These are phyloP conservation scores for Penicillium brasilianum DNA, from an alignment of 2,329 filamentous ascomycete species.

Conservation along the genomic window DNA sequence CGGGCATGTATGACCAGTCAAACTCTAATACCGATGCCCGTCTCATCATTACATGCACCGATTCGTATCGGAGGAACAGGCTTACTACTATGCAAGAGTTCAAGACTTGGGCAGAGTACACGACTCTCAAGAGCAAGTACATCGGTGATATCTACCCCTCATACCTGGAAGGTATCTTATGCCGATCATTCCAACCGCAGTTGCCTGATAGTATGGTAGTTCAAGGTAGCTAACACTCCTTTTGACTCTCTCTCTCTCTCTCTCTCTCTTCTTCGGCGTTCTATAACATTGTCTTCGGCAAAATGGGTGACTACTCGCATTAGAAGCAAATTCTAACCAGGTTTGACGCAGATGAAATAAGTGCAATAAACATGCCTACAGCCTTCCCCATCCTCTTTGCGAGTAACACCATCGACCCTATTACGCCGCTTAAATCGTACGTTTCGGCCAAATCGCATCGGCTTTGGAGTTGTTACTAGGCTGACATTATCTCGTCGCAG, in stretches of 20 bases:
- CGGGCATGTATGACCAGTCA: slow-evolving; percentile 15
- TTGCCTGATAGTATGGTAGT: not conserved
- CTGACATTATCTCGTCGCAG: not conserved
- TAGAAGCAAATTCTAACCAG: not conserved
- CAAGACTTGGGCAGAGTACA: not conserved
- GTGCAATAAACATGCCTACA: not conserved
- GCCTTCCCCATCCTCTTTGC: not conserved
- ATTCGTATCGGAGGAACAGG: not conserved
- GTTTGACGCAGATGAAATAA: not conserved
- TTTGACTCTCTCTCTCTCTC: too few species aligned
- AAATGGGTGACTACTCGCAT: not conserved
- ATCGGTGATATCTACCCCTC: not conserved
- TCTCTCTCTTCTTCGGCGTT: not conserved
- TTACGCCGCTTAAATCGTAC: not conserved
- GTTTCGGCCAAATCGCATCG: not conserved
- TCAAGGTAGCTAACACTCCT: not conserved
- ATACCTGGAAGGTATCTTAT: not conserved
- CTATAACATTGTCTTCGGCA: not conserved
- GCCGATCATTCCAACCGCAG: not conserved
- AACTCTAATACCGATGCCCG: slow-evolving; percentile 21
- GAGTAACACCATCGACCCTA: slow-evolving; percentile 3
- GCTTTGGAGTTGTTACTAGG: not conserved
- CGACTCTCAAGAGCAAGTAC: not conserved
- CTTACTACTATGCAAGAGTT: not conserved
- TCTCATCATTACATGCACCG: not conserved